Evolutionary conservation across 257 asterid species (phyloP), one percentile per base, ranked within the genome.

Genomic region (Buddleja alternifolia): DNA sequence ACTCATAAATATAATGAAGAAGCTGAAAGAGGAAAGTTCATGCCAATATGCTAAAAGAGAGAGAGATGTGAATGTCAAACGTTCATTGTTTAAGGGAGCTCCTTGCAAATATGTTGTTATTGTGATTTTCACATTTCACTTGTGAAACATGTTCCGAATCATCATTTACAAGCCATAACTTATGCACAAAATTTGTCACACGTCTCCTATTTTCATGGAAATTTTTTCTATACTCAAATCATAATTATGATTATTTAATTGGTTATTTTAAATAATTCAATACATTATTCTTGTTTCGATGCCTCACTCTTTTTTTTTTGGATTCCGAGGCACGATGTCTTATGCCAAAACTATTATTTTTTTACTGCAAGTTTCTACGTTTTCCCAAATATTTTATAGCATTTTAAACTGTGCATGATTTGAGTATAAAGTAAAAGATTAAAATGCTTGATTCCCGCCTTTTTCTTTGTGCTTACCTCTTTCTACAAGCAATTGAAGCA

Each of bases 271-370:
- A 29, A 36, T 42, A 54, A 41, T 24, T 55, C 1, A 56, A 69
- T 24, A 57, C 16, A 32, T 14, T 23, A 70, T 9, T 58, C 29
- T 24, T 16, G 8, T 39, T 2, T 2, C 12, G 50, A 60, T 60
- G 47, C 45, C 24, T 48, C n/a, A n/a, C 46, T 15, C 34, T 66
- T 64, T 63, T 57, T 76, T 46, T 41, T 42, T 67, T 79, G 75
- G 86, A 82, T 79, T 82, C 87, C 75, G 59, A 69, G 51, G 77
- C 75, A 76, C 73, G 54, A 32, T 48, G 63, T 36, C 58, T 63
- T 69, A 73, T 45, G 52, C 51, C 54, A 51, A 50, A 8, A 23
- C 54, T 60, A 51, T 12, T 42, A 24, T 52, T 58, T 64, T 48
- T 24, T 24, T 44, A 5, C 40, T 39, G 9, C 44, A 32, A 56